phyloP scores from a whole-genome alignment of 2,329 filamentous ascomycete species.

The Fusarium circinatum region DNA sequence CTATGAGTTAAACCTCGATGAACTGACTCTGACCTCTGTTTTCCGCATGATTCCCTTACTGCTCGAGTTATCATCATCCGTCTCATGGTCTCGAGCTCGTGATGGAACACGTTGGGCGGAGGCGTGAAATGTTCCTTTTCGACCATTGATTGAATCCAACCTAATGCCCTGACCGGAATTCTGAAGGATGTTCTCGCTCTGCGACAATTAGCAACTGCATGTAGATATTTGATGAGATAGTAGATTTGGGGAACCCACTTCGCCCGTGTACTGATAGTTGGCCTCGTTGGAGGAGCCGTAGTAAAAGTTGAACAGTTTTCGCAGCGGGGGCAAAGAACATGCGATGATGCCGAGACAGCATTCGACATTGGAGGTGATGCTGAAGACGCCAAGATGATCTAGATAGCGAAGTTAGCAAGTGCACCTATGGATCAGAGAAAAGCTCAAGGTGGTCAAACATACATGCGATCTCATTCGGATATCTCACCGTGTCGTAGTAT shows the following conservation, averaged over 20 bases:
- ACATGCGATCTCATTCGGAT: constrained; percentile 12
- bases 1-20: not conserved
- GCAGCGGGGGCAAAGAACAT: not conserved
- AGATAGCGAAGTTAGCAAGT: not conserved
- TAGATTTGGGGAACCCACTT: not conserved
- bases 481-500: constrained; percentile 3
- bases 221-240: too few species aligned
- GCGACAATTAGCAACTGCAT: not conserved
- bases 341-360: constrained; percentile 18
- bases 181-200: not conserved
- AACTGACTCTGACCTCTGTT: not conserved
- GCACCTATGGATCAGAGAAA: rapidly evolving
- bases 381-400: constrained; percentile 19
- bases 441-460: not conserved
- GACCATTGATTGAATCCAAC: not conserved
- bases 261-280: not conserved
- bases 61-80: constrained; percentile 11
- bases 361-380: constrained; percentile 14
- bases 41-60: constrained; percentile 10
- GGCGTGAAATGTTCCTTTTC: not conserved
- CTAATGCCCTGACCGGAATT: not conserved
- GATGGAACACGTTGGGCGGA: not conserved
- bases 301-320: constrained; percentile 11
- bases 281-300: constrained; percentile 3
- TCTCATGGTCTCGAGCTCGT: not conserved